Conservation (phyloP, 2,329 filamentous ascomycete genomes). For the Cordyceps fumosorosea region DNA sequence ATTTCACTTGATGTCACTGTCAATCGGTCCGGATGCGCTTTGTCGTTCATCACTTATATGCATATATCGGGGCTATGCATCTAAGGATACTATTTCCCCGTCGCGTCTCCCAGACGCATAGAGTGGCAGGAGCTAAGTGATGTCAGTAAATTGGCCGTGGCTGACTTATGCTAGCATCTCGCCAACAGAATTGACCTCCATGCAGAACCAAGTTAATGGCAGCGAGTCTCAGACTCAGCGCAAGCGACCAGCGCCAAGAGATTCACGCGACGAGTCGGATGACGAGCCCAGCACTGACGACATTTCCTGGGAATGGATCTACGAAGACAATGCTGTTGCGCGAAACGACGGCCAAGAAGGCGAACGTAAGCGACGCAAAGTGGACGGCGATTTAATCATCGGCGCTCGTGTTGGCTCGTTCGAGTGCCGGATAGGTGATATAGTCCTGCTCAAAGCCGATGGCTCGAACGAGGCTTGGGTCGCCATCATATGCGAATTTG, state of each 20-base stretch:
- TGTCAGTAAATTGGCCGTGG: background rate
- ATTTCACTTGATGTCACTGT: background rate
- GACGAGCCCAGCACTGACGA: constrained; percentile 75
- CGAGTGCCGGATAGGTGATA: constrained; percentile 73
- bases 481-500: constrained; percentile 78
- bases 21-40: too few relatives aligned
- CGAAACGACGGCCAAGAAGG: constrained; percentile 20
- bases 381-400: constrained; percentile 50
- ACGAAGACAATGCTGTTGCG: constrained; percentile 36
- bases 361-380: constrained; percentile 31
- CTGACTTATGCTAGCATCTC: background rate
- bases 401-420: constrained; percentile 80
- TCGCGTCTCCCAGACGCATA: constrained; percentile 17
- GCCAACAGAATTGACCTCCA: background rate
- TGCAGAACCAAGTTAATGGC: background rate
- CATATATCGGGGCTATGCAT: constrained; percentile 13
- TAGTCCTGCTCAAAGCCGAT: constrained; percentile 80
- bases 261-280: constrained; percentile 49
- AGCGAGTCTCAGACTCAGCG: constrained; percentile 1
- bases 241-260: background rate
- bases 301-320: constrained; percentile 74
- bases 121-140: constrained; percentile 8
- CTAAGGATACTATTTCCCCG: background rate
- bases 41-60: background rate
- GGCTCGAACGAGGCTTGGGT: constrained; percentile 87